Evolutionary conservation across 1,284 basidiomycete species (phyloP), one percentile per base, ranked within the genome.

Genomic region (Malassezia furfur): DNA sequence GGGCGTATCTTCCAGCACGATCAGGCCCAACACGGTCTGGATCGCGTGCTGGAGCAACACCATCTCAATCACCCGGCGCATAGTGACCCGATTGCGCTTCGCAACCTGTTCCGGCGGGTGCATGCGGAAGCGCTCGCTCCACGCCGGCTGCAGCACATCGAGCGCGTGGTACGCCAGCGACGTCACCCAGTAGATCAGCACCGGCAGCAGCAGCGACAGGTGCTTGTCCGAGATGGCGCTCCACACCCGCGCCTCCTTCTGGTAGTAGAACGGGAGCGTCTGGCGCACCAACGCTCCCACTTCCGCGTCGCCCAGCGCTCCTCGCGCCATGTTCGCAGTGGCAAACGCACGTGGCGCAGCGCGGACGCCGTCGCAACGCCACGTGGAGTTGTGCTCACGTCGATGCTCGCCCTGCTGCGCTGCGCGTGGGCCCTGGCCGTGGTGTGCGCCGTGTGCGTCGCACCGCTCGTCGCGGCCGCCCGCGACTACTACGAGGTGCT

Each of bases 21-120:
- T 75, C 10, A 81, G 72, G 0, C 88, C 93, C 5, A 94, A 74
- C 0, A 78, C 55, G 0, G 89, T 93, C 77, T 98, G 94, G 2
- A 96, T 72, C 31, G 81, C 68, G 62, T 99, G 91, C 76, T 94
- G 89, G 32, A 90, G 65, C 15, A 91, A 50, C 50, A 96, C 91
- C 3, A 86, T 87, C 67, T 78, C 76, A 45, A 93, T 68, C 50
- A 96, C 91, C 59, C 87, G 76, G 1, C 69, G 59, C 10, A 83
- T 81, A 0, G 85, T 83, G 10, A 84, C 91, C 15, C 83, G 81
- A 74, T 98, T 98, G 54, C 83, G 80, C 2, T 82, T 75, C 60
- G 81, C 80, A 60, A 90, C 83, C 74, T 96, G 91, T 12, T 79
- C 80, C 0, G 86, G 86, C 52, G 91, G 87, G 76, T 98, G 93